A percentile compares a stretch with the other conserved stretches of the same genome.
Evolutionary conservation across 2,329 filamentous ascomycete species (phyloP).

Genomic region (Coleophoma cylindrospora): DNA sequence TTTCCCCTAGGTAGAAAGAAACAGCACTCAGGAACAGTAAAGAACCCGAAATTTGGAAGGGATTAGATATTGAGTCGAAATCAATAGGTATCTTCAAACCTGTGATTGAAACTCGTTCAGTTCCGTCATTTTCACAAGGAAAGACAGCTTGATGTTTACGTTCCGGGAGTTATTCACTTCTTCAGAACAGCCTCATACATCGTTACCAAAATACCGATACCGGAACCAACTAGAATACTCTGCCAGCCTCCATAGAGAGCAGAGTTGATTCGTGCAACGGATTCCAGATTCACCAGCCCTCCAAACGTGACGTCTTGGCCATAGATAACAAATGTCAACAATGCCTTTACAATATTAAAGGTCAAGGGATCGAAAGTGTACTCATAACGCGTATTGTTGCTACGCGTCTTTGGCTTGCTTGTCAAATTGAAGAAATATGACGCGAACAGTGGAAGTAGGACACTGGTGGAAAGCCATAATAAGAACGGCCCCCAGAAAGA

Average conservation of each 20-base stretch:
- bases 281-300: slow-evolving; percentile 54
- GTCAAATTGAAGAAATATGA: slow-evolving; percentile 93
- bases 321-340: slow-evolving; percentile 79
- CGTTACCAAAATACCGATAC: slow-evolving; percentile 63
- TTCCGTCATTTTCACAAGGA: too few relatives aligned
- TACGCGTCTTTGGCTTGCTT: slow-evolving; percentile 34
- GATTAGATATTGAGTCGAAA: too few relatives aligned
- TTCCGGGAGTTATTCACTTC: slow-evolving; percentile 39
- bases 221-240: slow-evolving; percentile 63
- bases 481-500: slow-evolving; percentile 81
- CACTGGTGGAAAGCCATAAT: slow-evolving; percentile 70
- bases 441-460: slow-evolving; percentile 63
- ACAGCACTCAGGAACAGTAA: too few relatives aligned
- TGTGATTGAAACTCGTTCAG: too few relatives aligned
- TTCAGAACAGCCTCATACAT: slow-evolving; percentile 75
- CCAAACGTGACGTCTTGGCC: slow-evolving; percentile 58
- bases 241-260: slow-evolving; percentile 69
- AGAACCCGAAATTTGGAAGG: too few relatives aligned
- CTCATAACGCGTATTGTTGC: slow-evolving; percentile 37
- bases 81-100: too few relatives aligned
- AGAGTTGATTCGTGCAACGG: slow-evolving; percentile 57
- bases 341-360: slow-evolving; percentile 84
- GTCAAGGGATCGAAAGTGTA: slow-evolving; percentile 77
- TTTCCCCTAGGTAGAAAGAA: too few relatives aligned
- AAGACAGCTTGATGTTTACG: too few relatives aligned